Base-by-base conservation (phyloP, 352 stramenopile genomes). In the Pythium sukuiense region DNA sequence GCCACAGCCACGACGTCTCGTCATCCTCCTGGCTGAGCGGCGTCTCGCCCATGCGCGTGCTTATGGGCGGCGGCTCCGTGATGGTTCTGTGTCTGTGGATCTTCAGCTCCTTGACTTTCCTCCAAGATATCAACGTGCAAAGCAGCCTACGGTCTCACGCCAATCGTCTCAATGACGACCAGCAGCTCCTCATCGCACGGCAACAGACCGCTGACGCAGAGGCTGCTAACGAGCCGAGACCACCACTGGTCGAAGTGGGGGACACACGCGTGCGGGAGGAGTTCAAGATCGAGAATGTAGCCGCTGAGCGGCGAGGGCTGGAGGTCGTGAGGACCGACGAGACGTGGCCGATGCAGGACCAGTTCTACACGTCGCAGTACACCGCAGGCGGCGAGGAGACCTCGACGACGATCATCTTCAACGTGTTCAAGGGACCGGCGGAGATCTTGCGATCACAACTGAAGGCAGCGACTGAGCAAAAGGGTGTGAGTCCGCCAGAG, bases 321-420 rank as follows among this genome's bases (percentile, higher is more conserved):
- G 18, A 50, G 18, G 43, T 50, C 43, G 27, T 9, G 14, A 50
- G 16, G 5, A 50, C 18, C 18, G 43, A 12, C 16, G 67, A 73
- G 41, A 32, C 18, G 5, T 73, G 67, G 41, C 73, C 76, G 16
- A 87, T 87, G 80, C 49, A 55, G 29, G 30, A 78, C 4, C 53
- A 74, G 11, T 89, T 89, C 61, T 89, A 89, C 69, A 77, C 61
- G 4, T 79, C 74, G 0, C 35, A 52, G 1, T 77, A 76, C 30
- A 11, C 33, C 12, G n/a, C 16, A 27, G 43, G 43, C 4, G 56
- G 63, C 30, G 58, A 71, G 48, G 77, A 83, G 30, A 87, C 78
- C 20, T 87, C 79, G 12, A 87, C 81, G 16, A 89, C 81, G 12
- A 89, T 89, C 70, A 89, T 89, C 65, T 87, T 89, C 64, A 89